Base-by-base conservation (phyloP, 768 basidiomycete species). In the Suillus brevipes region DNA sequence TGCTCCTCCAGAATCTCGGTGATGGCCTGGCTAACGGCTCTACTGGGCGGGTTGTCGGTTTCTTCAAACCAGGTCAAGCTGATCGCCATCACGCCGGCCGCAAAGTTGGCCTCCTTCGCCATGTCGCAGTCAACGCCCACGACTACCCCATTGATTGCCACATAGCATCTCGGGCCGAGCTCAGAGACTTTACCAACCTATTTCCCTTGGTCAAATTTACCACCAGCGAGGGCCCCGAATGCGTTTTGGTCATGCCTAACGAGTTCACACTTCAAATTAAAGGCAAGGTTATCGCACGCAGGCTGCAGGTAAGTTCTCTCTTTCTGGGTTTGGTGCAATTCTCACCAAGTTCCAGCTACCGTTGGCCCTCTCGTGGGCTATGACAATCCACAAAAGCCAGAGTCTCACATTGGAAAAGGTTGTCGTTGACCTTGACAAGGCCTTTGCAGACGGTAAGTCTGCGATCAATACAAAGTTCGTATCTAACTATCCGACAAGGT, bases 321-420 rank as follows among this genome's bases (percentile, higher is more conserved):
- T 40, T 40, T 40, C 40, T 40, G 0, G 2, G 40, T 40, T 40
- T 40, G 14, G 3, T 16, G 3, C 14, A 40, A 40, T 40, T 40
- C 40, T 40, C 40, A 40, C 40, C 13, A 16, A 40, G 14, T 40
- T 40, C 2, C 14, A 40, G 40, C 5, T 40, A 16, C 40, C 14
- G 40, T 40, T 40, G 13, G 13, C 40, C 40, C 40, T 40, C 2
- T 14, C 6, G 6, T 40, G 40, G 40, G 14, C 31, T 0, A 88
- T 90, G 80, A 86, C 86, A 2, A 91, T 92, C 64, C 90, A 92
- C 77, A 92, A 92, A 74, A 85, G 84, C 64, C 91, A 92, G 70
- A 90, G 90, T 1, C 88, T 90, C 69, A 91, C 91, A 0, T 82
- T 92, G 52, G 82, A 85, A 52, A 80, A 83, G 52, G 85, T 89